phyloP scores from a whole-genome alignment of 2,329 filamentous ascomycete genomes.

The Ophiocordyceps australis region DNA sequence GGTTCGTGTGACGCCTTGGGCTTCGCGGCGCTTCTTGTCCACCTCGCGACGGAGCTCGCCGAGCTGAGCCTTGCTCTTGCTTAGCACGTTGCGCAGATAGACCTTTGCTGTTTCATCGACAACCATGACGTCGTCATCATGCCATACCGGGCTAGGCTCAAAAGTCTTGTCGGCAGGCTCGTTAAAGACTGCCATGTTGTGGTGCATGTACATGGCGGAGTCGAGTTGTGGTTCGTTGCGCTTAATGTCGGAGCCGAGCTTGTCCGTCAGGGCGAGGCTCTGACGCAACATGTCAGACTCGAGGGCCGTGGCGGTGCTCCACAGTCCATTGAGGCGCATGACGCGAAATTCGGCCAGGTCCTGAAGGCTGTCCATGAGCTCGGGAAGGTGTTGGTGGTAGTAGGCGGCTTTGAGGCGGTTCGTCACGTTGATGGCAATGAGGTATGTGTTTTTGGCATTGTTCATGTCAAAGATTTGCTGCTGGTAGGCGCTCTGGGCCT shows the following conservation, averaged over 20 bases:
- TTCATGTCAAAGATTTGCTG: conserved; percentile 91
- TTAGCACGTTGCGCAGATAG: conserved; percentile 78
- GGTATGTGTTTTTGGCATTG: conserved; percentile 95
- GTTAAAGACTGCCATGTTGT: conserved; percentile 69
- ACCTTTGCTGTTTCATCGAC: conserved; percentile 76
- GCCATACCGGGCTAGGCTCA: conserved; percentile 92
- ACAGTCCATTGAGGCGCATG: conserved; percentile 66
- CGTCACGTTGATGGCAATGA: conserved; percentile 89
- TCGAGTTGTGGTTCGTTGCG: conserved; percentile 80
- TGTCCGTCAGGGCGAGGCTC: conserved; percentile 53
- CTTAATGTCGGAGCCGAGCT: conserved; percentile 63
- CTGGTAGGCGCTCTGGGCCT: conserved; percentile 80
- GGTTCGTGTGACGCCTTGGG: conserved; percentile 56
- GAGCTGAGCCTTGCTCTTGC: conserved; percentile 74
- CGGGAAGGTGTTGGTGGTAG: conserved; percentile 91
- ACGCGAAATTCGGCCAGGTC: conserved; percentile 84
- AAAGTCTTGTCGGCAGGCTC: conserved; percentile 76
- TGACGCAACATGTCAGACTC: conserved; percentile 64
- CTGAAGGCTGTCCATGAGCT: conserved; percentile 83
- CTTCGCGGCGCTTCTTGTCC: conserved; percentile 71
- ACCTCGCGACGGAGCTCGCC: conserved; percentile 66
- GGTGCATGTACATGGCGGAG: conserved; percentile 93
- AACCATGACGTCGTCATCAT: conserved; percentile 78
- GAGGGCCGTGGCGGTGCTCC: conserved; percentile 62
- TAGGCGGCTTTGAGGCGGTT: conserved; percentile 97